Evolutionary conservation across 2,329 filamentous ascomycete genomes (phyloP).

Genomic region (Ceratocystis smalleyi): DNA sequence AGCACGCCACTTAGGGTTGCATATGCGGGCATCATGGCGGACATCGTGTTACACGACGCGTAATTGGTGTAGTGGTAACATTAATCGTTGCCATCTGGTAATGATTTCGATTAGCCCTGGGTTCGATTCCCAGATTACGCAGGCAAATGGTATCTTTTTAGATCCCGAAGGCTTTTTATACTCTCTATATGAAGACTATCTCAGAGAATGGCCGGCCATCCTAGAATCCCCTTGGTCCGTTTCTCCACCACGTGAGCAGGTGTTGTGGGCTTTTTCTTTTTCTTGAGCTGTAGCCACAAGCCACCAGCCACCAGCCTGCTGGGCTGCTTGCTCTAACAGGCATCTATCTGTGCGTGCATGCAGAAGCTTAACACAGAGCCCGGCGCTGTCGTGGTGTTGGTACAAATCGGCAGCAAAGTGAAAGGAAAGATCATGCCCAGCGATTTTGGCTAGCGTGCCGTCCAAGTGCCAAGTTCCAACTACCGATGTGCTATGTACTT

Average conservation of each 20-base stretch:
- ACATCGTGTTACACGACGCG: background rate
- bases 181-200: background rate
- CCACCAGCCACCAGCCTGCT: no score
- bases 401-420: no score
- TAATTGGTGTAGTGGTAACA: slow-evolving; percentile 14
- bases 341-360: no score
- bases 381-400: no score
- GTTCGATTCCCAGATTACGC: slow-evolving; percentile 13
- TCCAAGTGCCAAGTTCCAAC: background rate
- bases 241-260: background rate
- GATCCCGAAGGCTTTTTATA: background rate
- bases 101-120: slow-evolving; percentile 13
- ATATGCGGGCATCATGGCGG: background rate
- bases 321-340: no score
- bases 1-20: background rate
- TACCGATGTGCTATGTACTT: background rate
- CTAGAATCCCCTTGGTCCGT: background rate
- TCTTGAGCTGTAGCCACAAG: no score
- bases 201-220: background rate
- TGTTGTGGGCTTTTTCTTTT: no score
- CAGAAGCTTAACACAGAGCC: no score
- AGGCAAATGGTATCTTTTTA: background rate
- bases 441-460: background rate
- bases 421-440: no score
- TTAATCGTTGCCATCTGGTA: slow-evolving; percentile 13